Conservation (phyloP, 2,329 filamentous ascomycete genomes). For the Exophiala mesophila region DNA sequence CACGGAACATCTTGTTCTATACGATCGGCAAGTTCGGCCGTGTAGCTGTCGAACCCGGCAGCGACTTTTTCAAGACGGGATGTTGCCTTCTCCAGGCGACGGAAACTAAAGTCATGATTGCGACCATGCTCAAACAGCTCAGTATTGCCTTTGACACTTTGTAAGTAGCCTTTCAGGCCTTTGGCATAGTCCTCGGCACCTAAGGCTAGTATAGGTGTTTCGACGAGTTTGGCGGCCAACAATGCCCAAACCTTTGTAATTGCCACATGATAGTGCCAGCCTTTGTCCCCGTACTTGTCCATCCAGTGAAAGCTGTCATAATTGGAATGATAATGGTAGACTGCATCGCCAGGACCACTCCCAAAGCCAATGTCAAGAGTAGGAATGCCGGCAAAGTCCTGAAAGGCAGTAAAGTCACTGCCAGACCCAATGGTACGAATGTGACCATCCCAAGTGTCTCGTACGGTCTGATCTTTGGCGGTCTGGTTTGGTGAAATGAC, state of each 20-base stretch:
- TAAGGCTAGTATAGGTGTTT: conserved; percentile 59
- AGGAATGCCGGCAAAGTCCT: conserved; percentile 65
- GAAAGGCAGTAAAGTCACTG: conserved; percentile 70
- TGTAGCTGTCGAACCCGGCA: conserved; percentile 48
- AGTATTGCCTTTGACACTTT: conserved; percentile 28
- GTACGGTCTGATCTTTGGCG: conserved; percentile 61
- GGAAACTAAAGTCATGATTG: conserved; percentile 19
- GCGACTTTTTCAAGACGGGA: conserved; percentile 46
- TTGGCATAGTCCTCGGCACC: conserved; percentile 61
- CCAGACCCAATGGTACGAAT: conserved; percentile 67
- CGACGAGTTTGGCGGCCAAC: conserved; percentile 56
- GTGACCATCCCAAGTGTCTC: conserved; percentile 59
- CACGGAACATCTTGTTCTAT: conserved; percentile 58
- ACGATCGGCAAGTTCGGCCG: conserved; percentile 44
- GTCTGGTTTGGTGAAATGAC: conserved; percentile 73
- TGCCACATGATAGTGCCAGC: conserved; percentile 56
- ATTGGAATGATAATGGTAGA: conserved; percentile 76
- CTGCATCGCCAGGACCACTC: conserved; percentile 38
- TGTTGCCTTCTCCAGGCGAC: conserved; percentile 46
- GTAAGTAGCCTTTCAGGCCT: conserved; percentile 46
- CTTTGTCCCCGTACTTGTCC: conserved; percentile 66
- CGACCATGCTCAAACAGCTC: conserved; percentile 4
- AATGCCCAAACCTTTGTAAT: conserved; percentile 63
- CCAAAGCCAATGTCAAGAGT: conserved; percentile 61
- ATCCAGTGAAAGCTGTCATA: conserved; percentile 85